phyloP scores from a whole-genome alignment of 2,329 filamentous ascomycete species.

The Zelopaecilomyces penicillatus region DNA sequence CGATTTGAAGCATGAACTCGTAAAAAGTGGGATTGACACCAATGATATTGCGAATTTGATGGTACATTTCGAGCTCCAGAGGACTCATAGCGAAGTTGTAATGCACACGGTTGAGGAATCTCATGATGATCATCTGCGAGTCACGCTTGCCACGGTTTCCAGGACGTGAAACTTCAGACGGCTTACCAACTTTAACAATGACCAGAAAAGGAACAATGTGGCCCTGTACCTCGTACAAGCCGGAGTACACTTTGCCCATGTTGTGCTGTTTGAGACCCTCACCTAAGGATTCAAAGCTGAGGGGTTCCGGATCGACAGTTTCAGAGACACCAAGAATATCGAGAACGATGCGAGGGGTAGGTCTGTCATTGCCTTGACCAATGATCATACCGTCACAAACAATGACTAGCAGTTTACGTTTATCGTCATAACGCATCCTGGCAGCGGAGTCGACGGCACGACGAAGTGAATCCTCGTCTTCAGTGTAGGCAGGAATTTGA shows the following conservation, averaged over 20 bases:
- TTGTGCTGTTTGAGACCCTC: constrained; percentile 98
- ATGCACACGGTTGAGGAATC: constrained; percentile 97
- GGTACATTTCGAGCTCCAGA: constrained; percentile 94
- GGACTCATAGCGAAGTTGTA: constrained; percentile 96
- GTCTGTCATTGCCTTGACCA: constrained; percentile 92
- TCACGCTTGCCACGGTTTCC: constrained; percentile 99
- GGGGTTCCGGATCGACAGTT: constrained; percentile 84
- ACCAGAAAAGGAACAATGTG: constrained; percentile 98
- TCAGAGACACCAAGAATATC: constrained; percentile 95
- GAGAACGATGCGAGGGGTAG: constrained; percentile 89
- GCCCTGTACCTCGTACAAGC: constrained; percentile 93
- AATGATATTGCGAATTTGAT: constrained; percentile 97
- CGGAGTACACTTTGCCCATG: constrained; percentile 98
- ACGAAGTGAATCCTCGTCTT: constrained; percentile 94
- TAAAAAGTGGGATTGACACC: constrained; percentile 98
- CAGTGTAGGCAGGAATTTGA: constrained; percentile 94
- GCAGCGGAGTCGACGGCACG: constrained; percentile 95
- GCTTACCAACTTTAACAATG: constrained; percentile 94
- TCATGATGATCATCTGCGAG: constrained; percentile 97
- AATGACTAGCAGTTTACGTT: constrained; percentile 87
- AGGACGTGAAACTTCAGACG: constrained; percentile 87
- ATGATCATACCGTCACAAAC: constrained; percentile 99
- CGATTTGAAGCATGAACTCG: constrained; percentile 92
- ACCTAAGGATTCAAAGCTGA: constrained; percentile 93
- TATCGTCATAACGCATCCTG: constrained; percentile 94